A percentile compares a stretch with the other conserved stretches of the same genome.
Conservation (phyloP, 192 early-diverging fungal species). For the Entomortierella beljakovae region DNA sequence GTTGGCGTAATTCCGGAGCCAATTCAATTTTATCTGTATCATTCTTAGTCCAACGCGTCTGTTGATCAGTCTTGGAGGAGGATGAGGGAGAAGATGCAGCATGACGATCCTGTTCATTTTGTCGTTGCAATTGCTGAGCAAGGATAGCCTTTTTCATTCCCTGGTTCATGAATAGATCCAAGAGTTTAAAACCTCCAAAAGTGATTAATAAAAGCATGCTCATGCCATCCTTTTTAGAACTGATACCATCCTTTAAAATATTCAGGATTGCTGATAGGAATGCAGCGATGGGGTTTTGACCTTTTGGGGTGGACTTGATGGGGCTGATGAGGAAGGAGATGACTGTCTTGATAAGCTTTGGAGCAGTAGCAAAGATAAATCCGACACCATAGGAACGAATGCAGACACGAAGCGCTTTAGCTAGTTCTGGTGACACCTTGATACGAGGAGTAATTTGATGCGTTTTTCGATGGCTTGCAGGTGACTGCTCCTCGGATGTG, state of each 20-base stretch:
- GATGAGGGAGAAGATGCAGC: no score
- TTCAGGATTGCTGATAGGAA: conserved; percentile 9
- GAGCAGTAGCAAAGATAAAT: conserved; percentile 45
- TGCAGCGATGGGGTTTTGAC: conserved; percentile 18
- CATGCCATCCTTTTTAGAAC: conserved; percentile 37
- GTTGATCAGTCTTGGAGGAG: background rate
- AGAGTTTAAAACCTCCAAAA: conserved; percentile 38
- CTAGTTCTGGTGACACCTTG: conserved; percentile 27
- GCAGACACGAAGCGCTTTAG: conserved; percentile 33
- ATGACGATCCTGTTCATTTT: conserved; percentile 13
- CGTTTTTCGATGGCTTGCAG: background rate
- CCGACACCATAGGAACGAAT: conserved; percentile 50
- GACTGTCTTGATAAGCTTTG: conserved; percentile 42
- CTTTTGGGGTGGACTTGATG: conserved; percentile 24
- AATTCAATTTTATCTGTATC: conserved; percentile 23
- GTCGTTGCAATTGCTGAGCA: conserved; percentile 26
- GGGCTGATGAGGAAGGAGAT: conserved; percentile 24
- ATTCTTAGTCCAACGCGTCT: conserved; percentile 11
- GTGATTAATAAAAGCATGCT: conserved; percentile 47
- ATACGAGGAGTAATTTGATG: background rate
- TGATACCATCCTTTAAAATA: conserved; percentile 27
- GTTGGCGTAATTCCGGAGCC: conserved; percentile 25
- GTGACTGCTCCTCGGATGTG: no score
- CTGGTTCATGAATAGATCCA: conserved; percentile 30
- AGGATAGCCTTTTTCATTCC: conserved; percentile 46